phyloP scores from a whole-genome alignment of 1,284 basidiomycete species.

The Flammula alnicola region DNA sequence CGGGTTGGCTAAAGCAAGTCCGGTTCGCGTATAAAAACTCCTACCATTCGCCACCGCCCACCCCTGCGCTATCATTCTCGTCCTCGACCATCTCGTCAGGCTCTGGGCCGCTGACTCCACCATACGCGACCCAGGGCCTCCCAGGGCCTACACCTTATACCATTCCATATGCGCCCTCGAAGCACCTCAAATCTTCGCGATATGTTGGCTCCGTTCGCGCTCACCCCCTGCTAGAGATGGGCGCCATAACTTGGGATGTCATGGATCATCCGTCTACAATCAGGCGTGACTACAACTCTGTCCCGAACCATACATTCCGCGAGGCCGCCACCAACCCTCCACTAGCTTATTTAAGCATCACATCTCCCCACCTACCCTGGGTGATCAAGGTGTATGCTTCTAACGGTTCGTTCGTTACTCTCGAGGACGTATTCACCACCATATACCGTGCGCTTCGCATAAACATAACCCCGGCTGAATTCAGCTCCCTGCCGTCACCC shows the following conservation, averaged over 20 bases:
- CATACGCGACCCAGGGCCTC: slow-evolving; percentile 18
- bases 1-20: slow-evolving; percentile 33
- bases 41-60: slow-evolving; percentile 26
- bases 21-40: slow-evolving; percentile 34
- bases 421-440: slow-evolving; percentile 34
- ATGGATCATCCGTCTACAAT: slow-evolving; percentile 23
- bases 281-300: slow-evolving; percentile 15
- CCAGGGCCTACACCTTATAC: slow-evolving; percentile 23
- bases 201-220: background rate
- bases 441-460: slow-evolving; percentile 28
- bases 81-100: slow-evolving; percentile 29
- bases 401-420: slow-evolving; percentile 29
- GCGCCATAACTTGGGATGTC: slow-evolving; percentile 25
- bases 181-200: background rate
- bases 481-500: slow-evolving; percentile 36
- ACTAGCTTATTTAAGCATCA: slow-evolving; percentile 25
- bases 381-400: slow-evolving; percentile 27
- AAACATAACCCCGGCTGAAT: slow-evolving; percentile 45
- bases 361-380: slow-evolving; percentile 29
- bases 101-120: slow-evolving; percentile 31
- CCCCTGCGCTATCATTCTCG: slow-evolving; percentile 27
- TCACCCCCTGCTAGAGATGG: slow-evolving; percentile 26
- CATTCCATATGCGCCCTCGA: slow-evolving; percentile 3
- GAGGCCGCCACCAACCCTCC: slow-evolving; percentile 36
- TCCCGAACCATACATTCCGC: slow-evolving; percentile 24